Evolutionary conservation across 805 yeast species (phyloP), one percentile per base, ranked within the genome.

Genomic region (Candida fluviatilis): DNA sequence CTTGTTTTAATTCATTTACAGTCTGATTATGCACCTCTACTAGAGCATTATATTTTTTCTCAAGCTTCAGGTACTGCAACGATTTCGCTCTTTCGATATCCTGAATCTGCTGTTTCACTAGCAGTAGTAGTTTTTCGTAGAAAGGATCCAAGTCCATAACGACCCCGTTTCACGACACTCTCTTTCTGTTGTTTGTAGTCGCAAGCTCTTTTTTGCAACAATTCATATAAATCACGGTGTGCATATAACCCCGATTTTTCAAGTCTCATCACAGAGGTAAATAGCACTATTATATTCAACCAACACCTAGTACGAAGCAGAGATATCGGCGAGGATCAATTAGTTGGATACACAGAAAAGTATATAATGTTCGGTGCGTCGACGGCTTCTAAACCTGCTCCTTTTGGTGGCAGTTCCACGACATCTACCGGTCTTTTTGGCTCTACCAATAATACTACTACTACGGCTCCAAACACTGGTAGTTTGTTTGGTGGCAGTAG

Each of bases 351-450:
- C 10, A 7, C 11, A 8, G 25, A 7, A 23, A 10, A 10, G 29
- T 5, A 7, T 26, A 26, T 33, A 37, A 49, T 47, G 53, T 49
- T 48, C 41, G 50, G 50, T 31, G 35, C 50, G 13, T 34, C 37
- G 16, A 35, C 44, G 24, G 33, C 45, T 38, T 39, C 38, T 34
- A 34, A 39, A 29, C 6, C 31, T 15, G 15, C 46, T 15, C 29
- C 43, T 10, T 30, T 30, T 30, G 33, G 33, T 11, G 33, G 33
- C 5, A 6, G 18, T 10, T 43, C 48, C 6, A 16, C 54, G 2
- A 38, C 45, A 5, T 31, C 49, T 19, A 52, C 54, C 35, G 63
- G 63, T 16, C 42, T 54, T 2, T 58, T 57, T 48, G 57, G 55
- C 27, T 36, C 30, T 28, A 43, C 29, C 29, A 47, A 37, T 28